Base-by-base conservation (phyloP, 345 rosid genomes). In the Limnanthes douglasii region DNA sequence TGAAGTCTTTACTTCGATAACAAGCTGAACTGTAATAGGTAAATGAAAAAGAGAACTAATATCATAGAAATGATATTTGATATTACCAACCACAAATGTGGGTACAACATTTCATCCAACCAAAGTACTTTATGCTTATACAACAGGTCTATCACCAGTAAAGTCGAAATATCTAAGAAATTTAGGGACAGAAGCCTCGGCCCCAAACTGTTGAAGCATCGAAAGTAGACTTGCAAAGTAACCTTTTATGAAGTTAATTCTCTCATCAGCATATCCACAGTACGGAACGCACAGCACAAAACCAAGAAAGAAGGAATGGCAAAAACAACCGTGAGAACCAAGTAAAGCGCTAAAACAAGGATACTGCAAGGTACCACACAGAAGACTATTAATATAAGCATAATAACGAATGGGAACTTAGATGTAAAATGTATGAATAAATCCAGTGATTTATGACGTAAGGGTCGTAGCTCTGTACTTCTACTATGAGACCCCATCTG, bases 361-460 rank as follows among this genome's bases (percentile, higher is more conserved):
- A 61, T 70, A 58, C 78, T 77, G 32, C 54, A 59, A 3, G 88
- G 88, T 56, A 77, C 60, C 34, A 50, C 73, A 52, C 64, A 73
- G 24, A 73, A 46, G 19, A 70, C 43, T 0, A 73, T 54, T 15
- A 70, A 42, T 45, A 73, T 66, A 21, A 78, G 50, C 34, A 73
- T 22, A 13, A 70, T 39, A 21, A 70, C 57, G 49, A 70, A 46
- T 0, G 83, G 88, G 37, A 73, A 61, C 61, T 78, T 73, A 36
- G 68, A 56, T 5, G 72, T 54, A 58, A 78, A 45, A 26, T 69
- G 64, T 30, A 69, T 50, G 42, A 78, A 70, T 61, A 73, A 70
- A 34, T 60, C 60, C 10, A 78, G 49, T n/a, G 69, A 67, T 21
- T 70, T 78, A 18, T 56, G 56, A 34, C 73, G 42, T 6, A 69